Evolutionary conservation across 2,329 filamentous ascomycete species (phyloP), one percentile per base, ranked within the genome.

Genomic region (Zymoseptoria tritici): DNA sequence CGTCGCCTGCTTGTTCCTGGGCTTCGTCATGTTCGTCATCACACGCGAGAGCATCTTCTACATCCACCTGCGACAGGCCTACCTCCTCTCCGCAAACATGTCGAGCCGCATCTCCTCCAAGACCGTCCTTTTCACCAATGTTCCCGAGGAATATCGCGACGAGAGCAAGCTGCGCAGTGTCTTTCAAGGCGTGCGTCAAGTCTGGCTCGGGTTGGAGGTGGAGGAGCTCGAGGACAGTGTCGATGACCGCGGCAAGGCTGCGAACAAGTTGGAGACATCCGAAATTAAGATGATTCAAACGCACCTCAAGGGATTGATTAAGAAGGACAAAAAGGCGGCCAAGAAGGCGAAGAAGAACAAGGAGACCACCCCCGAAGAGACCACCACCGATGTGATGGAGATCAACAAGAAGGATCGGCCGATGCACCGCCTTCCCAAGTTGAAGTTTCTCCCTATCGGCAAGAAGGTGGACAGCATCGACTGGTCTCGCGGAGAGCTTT

Each of bases 391-490:
- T 31, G 78, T 81, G 9, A 77, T 78, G 54, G 83, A 87, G 64
- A 79, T 81, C 62, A 87, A 71, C 19, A 71, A 74, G 55, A 78
- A 76, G 72, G 74, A 90, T 67, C 83, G 90, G 42, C 91, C 91
- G 0, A 85, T 86, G 1, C 91, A 96, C 70, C 84, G 84, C 36
- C 77, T 86, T 20, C 63, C 61, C 20, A 66, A 66, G 54, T 58
- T 67, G 26, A 66, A 65, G 57, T 87, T 86, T 69, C 79, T 82
- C 9, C 76, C 95, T 42, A 80, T 91, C 64, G 87, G 90, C 65
- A 85, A 89, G 70, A 93, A 93, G 72, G 90, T 95, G 20, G 91
- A 97, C 75, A 93, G 91, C 0, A 95, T 97, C 72, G 85, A 93
- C 62, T 96, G 90, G 85, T 87, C 87, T 62, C 87, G 93, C 50